phyloP scores from a whole-genome alignment of 1,284 basidiomycete genomes.

The Wolfiporia cocos region DNA sequence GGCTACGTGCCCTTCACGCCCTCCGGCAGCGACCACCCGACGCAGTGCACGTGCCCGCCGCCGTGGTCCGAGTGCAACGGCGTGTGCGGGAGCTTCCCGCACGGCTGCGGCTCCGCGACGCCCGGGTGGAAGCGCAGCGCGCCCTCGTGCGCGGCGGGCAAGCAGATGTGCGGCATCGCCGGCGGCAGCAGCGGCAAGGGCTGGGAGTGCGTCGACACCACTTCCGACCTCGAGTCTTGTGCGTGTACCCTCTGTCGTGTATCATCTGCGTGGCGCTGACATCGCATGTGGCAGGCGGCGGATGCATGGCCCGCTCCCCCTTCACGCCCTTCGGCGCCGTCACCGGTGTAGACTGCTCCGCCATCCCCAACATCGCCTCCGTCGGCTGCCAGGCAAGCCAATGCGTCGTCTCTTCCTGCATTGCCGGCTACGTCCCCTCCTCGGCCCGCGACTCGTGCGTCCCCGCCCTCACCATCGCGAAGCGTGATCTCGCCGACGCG shows the following conservation, averaged over 20 bases:
- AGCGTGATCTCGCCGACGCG: slow-evolving; percentile 3
- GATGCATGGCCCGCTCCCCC: slow-evolving; percentile 20
- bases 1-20: slow-evolving; percentile 15
- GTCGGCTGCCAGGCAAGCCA: slow-evolving; percentile 24
- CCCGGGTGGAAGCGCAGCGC: slow-evolving; percentile 4
- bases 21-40: slow-evolving; percentile 5
- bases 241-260: slow-evolving; percentile 9
- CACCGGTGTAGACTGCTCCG: slow-evolving; percentile 26
- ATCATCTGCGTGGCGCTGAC: not conserved
- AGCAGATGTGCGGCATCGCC: slow-evolving; percentile 19
- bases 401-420: slow-evolving; percentile 27
- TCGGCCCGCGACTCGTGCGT: slow-evolving; percentile 8
- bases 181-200: slow-evolving; percentile 11
- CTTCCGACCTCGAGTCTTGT: slow-evolving; percentile 26
- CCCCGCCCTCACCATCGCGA: not conserved
- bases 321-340: slow-evolving; percentile 6
- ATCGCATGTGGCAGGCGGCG: slow-evolving; percentile 22
- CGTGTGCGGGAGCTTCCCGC: slow-evolving; percentile 12
- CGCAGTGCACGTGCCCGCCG: slow-evolving; percentile 9
- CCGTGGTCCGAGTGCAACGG: slow-evolving; percentile 15
- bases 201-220: slow-evolving; percentile 26
- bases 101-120: slow-evolving; percentile 15
- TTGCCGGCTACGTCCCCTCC: slow-evolving; percentile 19
- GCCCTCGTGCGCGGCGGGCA: slow-evolving; percentile 7
- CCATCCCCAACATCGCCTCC: slow-evolving; percentile 21